Conservation (phyloP, 2,329 filamentous ascomycete species). For the Epichloe aotearoae region DNA sequence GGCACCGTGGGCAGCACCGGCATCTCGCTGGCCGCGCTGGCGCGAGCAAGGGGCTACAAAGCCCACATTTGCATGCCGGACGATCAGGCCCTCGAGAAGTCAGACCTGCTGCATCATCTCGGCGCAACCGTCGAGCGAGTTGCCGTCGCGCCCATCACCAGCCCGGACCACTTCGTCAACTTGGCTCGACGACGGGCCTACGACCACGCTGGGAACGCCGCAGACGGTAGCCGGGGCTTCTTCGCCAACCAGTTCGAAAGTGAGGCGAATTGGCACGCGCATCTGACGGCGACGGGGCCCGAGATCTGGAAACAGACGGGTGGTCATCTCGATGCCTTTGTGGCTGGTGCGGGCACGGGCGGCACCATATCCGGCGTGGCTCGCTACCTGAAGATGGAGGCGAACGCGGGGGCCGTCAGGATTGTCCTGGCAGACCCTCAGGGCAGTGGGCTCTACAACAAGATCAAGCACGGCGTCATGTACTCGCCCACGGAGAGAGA, state of each 20-base stretch:
- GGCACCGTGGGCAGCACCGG: slow-evolving; percentile 94
- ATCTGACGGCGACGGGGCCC: slow-evolving; percentile 71
- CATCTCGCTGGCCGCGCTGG: slow-evolving; percentile 83
- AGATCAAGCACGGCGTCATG: slow-evolving; percentile 88
- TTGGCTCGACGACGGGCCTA: slow-evolving; percentile 63
- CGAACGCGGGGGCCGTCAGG: slow-evolving; percentile 43
- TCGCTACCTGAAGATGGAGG: slow-evolving; percentile 62
- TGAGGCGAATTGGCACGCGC: slow-evolving; percentile 74
- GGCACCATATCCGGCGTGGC: slow-evolving; percentile 86
- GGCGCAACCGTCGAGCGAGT: slow-evolving; percentile 90
- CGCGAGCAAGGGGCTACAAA: slow-evolving; percentile 78
- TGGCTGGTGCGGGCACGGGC: slow-evolving; percentile 86
- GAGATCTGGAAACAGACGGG: slow-evolving; percentile 74
- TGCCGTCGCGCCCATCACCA: slow-evolving; percentile 83
- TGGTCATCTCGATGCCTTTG: slow-evolving; percentile 69
- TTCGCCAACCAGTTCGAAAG: slow-evolving; percentile 97
- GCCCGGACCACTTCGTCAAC: slow-evolving; percentile 89
- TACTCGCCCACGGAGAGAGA: slow-evolving; percentile 81
- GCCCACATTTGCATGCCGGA: slow-evolving; percentile 97
- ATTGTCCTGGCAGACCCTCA: slow-evolving; percentile 87
- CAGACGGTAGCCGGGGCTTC: slow-evolving; percentile 60
- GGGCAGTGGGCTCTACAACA: slow-evolving; percentile 86
- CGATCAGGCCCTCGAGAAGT: slow-evolving; percentile 82
- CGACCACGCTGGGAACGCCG: slow-evolving; percentile 50
- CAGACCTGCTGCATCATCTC: slow-evolving; percentile 73